These are phyloP conservation scores for Sporisorium exsertum DNA, from an alignment of 1,284 basidiomycete species.

Conservation along the genomic window DNA sequence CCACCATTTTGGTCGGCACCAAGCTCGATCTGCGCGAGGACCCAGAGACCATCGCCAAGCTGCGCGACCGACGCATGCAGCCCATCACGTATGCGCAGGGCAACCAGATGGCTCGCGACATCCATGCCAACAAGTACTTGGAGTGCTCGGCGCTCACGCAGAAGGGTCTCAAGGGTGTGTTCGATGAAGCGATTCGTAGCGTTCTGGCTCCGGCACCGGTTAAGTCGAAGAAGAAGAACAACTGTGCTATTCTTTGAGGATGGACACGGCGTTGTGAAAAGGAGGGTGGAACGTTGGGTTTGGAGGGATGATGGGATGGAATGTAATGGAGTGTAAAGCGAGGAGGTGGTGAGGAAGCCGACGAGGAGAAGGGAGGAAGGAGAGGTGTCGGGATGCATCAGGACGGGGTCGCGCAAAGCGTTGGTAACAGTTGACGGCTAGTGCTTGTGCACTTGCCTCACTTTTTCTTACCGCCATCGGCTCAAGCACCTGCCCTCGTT, in stretches of 20 bases:
- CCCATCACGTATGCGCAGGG: slow-evolving; percentile 93
- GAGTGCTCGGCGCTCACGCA: slow-evolving; percentile 98
- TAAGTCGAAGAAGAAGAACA: slow-evolving; percentile 66
- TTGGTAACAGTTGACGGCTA: not conserved
- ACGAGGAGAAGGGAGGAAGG: too few relatives aligned
- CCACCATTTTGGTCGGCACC: slow-evolving; percentile 93
- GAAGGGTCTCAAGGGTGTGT: slow-evolving; percentile 75
- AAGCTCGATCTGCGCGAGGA: slow-evolving; percentile 98
- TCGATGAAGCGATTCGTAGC: slow-evolving; percentile 67
- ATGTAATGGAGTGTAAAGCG: too few relatives aligned
- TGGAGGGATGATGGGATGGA: too few relatives aligned
- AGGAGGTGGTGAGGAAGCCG: not conserved
- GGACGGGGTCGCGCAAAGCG: not conserved
- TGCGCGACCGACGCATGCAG: slow-evolving; percentile 92
- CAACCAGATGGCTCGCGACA: slow-evolving; percentile 89
- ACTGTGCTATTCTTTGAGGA: slow-evolving; percentile 63
- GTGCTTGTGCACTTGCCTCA: not conserved
- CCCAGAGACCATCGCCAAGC: slow-evolving; percentile 86
- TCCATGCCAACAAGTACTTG: slow-evolving; percentile 88
- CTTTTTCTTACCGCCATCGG: not conserved
- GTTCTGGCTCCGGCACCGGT: slow-evolving; percentile 65
- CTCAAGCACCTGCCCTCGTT: not conserved
- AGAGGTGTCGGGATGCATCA: not conserved
- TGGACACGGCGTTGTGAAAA: too few relatives aligned
- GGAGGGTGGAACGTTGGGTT: too few relatives aligned